phyloP scores from a whole-genome alignment of 768 basidiomycete species.

The Termitomyces sp. region DNA sequence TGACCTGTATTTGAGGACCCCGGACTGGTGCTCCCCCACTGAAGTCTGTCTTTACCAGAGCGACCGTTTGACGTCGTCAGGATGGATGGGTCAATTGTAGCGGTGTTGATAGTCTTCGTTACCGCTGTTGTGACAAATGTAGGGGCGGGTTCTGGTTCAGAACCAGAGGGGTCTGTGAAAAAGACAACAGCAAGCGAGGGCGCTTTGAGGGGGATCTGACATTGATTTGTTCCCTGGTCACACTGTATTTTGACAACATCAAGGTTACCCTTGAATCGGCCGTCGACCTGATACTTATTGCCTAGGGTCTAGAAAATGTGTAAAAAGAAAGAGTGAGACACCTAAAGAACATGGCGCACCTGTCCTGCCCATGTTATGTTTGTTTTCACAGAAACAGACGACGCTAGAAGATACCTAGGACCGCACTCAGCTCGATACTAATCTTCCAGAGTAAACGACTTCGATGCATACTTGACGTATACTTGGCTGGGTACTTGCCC shows the following conservation, averaged over 20 bases:
- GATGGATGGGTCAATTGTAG: constrained; percentile 46
- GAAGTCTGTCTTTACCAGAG: constrained; percentile 21
- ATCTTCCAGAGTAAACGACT: not conserved
- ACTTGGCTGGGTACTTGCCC: constrained; percentile 43
- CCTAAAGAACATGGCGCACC: constrained; percentile 28
- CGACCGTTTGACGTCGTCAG: constrained; percentile 49
- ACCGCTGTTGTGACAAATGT: constrained; percentile 56
- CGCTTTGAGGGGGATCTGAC: constrained; percentile 59
- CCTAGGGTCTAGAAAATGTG: constrained; percentile 50
- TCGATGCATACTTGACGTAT: constrained; percentile 45
- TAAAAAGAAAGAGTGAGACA: not conserved
- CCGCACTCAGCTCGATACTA: not conserved
- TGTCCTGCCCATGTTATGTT: constrained; percentile 80
- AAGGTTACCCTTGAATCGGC: constrained; percentile 53
- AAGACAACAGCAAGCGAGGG: constrained; percentile 78
- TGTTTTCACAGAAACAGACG: constrained; percentile 51
- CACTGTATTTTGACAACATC: constrained; percentile 58
- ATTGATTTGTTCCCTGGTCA: constrained; percentile 45
- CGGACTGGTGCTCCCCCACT: constrained; percentile 26
- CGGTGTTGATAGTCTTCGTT: constrained; percentile 49
- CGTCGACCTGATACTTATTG: constrained; percentile 58
- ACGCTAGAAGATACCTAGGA: constrained; percentile 50
- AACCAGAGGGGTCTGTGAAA: constrained; percentile 36
- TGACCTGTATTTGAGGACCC: constrained; percentile 12
- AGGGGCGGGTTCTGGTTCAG: constrained; percentile 17